Percentiles rank a stretch among this genome's conserved stretches.
Evolutionary conservation across 768 basidiomycete genomes (phyloP).

Genomic region (Agrocybe pediades): DNA sequence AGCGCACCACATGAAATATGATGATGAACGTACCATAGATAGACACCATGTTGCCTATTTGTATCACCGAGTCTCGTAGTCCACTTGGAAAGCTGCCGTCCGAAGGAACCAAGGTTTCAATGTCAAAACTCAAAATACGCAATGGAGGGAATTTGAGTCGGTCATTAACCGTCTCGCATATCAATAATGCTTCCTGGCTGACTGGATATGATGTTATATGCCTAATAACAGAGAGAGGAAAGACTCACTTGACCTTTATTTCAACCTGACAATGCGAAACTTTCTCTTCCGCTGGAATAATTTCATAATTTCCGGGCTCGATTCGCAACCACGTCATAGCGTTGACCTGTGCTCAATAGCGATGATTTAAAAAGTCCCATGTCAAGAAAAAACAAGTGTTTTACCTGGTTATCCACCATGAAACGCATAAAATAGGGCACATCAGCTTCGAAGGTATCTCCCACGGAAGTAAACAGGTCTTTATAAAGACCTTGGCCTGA

Average conservation of each 20-base stretch:
- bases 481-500: slow-evolving; percentile 66
- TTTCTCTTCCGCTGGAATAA: slow-evolving; percentile 51
- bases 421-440: slow-evolving; percentile 85
- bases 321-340: slow-evolving; percentile 97
- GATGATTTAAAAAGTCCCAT: too few relatives aligned
- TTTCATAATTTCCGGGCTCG: slow-evolving; percentile 68
- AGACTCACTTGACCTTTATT: slow-evolving; percentile 62
- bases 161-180: not conserved
- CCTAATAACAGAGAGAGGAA: not conserved
- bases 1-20: not conserved
- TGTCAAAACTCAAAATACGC: slow-evolving; percentile 1
- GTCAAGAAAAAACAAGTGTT: too few relatives aligned
- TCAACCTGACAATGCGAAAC: slow-evolving; percentile 87
- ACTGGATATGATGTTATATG: not conserved
- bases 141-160: not conserved
- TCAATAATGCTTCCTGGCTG: slow-evolving; percentile 68
- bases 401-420: slow-evolving; percentile 91
- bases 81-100: not conserved
- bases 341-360: slow-evolving; percentile 69
- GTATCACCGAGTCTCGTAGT: not conserved
- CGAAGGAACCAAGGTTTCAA: not conserved
- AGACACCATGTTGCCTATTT: slow-evolving; percentile 51
- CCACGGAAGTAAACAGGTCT: slow-evolving; percentile 49
- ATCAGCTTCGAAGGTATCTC: slow-evolving; percentile 84
- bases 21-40: slow-evolving; percentile 70